Evolutionary conservation across 2,329 filamentous ascomycete species (phyloP), one percentile per base, ranked within the genome.

Genomic region (Botrytis porri): DNA sequence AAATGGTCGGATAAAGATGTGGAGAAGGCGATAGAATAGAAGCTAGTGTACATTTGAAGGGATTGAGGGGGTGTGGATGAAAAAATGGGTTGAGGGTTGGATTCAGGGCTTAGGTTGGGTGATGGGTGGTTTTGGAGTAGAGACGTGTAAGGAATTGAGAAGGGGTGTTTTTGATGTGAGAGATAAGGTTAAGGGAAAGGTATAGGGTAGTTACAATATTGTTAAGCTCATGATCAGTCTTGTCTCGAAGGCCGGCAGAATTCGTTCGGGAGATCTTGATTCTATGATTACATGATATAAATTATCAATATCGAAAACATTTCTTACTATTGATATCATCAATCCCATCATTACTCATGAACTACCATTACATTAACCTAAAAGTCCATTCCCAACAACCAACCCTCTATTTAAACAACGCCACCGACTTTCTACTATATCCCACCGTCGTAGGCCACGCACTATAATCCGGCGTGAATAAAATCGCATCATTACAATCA

Each of bases 401-500:
- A 45, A 1, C n/a, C 9, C 69, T 7, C 1, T 37, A 71, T 6
- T 71, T 59, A 4, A 71, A 71, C 20, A 71, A 9, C 29, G 64
- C 65, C 3, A 71, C 70, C 61, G 70, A 71, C 9, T 57, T 66
- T 37, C 70, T 66, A 29, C 70, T 71, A 57, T 71, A 66, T 0
- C 70, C 70, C 35, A 71, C 70, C 0, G 37, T 66, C 4, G 22
- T 43, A 9, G 76, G 73, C 25, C 69, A 78, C 41, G 75, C 75
- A 41, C 75, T 80, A 67, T 81, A 82, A 66, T 80, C 78, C 12
- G 75, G 70, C 72, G 84, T 81, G 73, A 92, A 90, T 84, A 92
- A 84, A 65, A 89, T 84, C 79, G 90, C 91, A 78, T 88, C 88
- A 43, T 84, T 83, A 77, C 90, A 92, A 61, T 87, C 88, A 45